Evolutionary conservation across 257 asterid species (phyloP).

Genomic region (Solanum sejunctum): DNA sequence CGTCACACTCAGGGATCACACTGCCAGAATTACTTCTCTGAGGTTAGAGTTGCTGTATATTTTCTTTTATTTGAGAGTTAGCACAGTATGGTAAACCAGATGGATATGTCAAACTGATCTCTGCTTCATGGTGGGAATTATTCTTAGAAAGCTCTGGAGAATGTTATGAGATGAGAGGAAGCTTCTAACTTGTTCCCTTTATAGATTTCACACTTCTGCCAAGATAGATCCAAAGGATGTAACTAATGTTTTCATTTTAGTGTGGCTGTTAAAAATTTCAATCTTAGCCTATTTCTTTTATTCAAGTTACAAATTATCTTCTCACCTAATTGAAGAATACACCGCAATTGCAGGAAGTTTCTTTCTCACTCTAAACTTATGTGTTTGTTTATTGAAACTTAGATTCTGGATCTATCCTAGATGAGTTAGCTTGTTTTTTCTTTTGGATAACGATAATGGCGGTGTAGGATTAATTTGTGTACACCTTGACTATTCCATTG

Average conservation of each 20-base stretch:
- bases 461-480: no score
- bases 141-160: background rate
- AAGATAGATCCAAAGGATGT: background rate
- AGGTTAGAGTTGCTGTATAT: constrained; percentile 30
- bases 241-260: background rate
- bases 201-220: background rate
- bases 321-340: background rate
- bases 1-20: constrained; percentile 32
- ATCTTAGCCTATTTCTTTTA: background rate
- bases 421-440: background rate
- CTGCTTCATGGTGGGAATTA: background rate
- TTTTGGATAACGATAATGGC: no score
- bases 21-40: constrained; percentile 60
- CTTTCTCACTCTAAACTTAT: background rate
- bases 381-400: background rate
- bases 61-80: background rate
- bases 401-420: background rate
- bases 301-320: background rate
- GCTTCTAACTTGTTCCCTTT: background rate
- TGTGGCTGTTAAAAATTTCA: background rate
- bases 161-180: background rate
- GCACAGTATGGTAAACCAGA: background rate
- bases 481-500: no score
- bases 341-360: background rate
- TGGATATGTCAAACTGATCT: background rate